These are phyloP conservation scores for Neonectria magnoliae DNA, from an alignment of 2,329 filamentous ascomycete species.

Conservation along the genomic window DNA sequence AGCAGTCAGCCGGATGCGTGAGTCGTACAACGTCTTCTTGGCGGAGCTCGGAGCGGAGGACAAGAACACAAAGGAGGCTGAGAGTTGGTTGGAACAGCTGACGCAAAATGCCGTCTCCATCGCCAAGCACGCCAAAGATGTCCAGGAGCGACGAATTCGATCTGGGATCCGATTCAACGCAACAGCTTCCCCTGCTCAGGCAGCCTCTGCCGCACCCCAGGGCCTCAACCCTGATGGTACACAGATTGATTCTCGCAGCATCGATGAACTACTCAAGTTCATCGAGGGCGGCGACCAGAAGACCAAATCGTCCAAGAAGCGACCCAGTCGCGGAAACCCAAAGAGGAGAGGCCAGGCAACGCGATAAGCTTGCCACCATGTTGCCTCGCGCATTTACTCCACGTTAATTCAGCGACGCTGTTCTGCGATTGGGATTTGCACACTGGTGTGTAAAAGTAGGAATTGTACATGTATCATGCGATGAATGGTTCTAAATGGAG, in stretches of 20 bases:
- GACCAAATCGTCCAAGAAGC: constrained; percentile 65
- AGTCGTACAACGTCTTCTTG: constrained; percentile 96
- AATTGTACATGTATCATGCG: constrained; percentile 32
- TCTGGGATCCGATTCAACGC: constrained; percentile 73
- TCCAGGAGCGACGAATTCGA: constrained; percentile 78
- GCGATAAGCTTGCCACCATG: constrained; percentile 21
- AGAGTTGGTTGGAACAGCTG: constrained; percentile 94
- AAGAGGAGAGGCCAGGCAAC: constrained; percentile 59
- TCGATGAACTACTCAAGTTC: constrained; percentile 93
- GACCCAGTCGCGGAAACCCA: constrained; percentile 62
- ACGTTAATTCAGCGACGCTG: background rate
- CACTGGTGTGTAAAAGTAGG: constrained; percentile 34
- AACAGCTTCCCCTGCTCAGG: constrained; percentile 39
- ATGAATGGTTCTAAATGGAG: constrained; percentile 18
- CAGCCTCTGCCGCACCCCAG: constrained; percentile 46
- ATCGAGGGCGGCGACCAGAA: constrained; percentile 80
- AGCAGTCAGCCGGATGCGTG: constrained; percentile 92
- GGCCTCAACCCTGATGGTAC: constrained; percentile 44
- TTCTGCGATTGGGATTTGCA: constrained; percentile 7
- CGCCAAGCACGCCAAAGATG: constrained; percentile 91
- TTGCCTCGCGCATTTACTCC: background rate
- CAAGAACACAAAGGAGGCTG: constrained; percentile 97
- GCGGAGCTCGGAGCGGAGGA: constrained; percentile 86
- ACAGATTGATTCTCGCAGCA: constrained; percentile 78
- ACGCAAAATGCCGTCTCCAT: constrained; percentile 95